phyloP scores from a whole-genome alignment of 179 eudicot genomes.

The Pouteria campechiana region DNA sequence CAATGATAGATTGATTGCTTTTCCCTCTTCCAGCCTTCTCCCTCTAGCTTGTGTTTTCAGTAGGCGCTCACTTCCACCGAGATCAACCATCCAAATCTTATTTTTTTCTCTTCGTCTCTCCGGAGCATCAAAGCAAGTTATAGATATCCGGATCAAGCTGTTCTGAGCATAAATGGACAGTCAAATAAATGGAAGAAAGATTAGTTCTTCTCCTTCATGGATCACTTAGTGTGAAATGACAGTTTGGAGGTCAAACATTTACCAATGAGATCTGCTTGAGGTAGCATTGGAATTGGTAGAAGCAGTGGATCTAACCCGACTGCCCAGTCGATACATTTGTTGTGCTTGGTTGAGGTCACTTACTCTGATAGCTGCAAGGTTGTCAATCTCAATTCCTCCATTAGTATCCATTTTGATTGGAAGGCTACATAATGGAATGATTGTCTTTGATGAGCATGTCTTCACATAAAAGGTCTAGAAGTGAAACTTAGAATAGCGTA shows the following conservation, averaged over 20 bases:
- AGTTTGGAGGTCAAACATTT: conserved; percentile 1
- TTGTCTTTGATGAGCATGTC: no score
- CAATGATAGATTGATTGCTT: conserved; percentile 17
- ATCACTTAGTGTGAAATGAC: no score
- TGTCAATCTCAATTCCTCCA: conserved; percentile 9
- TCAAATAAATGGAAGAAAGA: no score
- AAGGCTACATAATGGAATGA: conserved; percentile 13
- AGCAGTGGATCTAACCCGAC: conserved; percentile 16
- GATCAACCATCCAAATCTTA: conserved; percentile 19
- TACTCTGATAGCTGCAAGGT: conserved; percentile 14
- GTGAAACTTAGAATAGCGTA: no score
- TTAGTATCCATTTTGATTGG: conserved; percentile 13
- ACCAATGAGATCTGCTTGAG: conserved; percentile 21
- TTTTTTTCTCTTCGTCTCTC: conserved; percentile 12
- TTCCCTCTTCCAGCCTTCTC: conserved; percentile 19
- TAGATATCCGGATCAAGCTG: conserved; percentile 16
- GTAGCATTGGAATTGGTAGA: conserved; percentile 14
- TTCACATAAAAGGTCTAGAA: no score
- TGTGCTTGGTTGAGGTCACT: conserved; percentile 13
- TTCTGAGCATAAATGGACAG: no score
- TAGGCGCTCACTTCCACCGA: conserved; percentile 20
- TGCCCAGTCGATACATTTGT: conserved; percentile 9
- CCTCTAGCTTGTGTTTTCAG: conserved; percentile 15
- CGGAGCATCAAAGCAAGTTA: conserved; percentile 11
- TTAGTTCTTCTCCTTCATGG: not conserved